Conservation (phyloP, 306 rosid species). For the Glycyrrhiza uralensis region DNA sequence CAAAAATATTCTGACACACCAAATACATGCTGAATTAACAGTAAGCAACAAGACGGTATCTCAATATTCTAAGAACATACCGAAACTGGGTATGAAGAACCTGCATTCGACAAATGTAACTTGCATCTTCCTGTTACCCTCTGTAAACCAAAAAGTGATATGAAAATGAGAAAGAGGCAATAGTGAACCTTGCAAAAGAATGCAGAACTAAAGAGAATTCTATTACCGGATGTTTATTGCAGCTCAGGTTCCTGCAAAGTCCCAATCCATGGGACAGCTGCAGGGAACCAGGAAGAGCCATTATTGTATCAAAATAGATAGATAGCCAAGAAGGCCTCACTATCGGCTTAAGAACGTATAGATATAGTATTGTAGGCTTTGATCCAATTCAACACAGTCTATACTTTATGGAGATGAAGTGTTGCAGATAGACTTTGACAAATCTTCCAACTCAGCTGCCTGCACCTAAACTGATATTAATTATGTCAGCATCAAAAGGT, state of each 20-base stretch:
- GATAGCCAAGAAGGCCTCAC: constrained; percentile 28
- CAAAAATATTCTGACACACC: background rate
- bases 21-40: background rate
- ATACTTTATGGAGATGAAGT: background rate
- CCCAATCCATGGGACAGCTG: constrained; percentile 72
- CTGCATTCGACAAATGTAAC: constrained; percentile 30
- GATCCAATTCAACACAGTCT: constrained; percentile 6
- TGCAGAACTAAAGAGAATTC: background rate
- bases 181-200: background rate
- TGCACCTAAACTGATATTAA: constrained; percentile 26
- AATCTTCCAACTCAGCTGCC: constrained; percentile 31
- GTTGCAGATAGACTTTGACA: constrained; percentile 23
- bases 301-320: constrained; percentile 29
- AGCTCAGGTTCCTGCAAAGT: constrained; percentile 58
- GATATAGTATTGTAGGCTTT: constrained; percentile 16
- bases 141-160: constrained; percentile 45
- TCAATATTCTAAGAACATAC: constrained; percentile 36
- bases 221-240: constrained; percentile 50
- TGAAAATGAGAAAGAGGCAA: background rate
- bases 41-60: background rate
- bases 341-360: constrained; percentile 24
- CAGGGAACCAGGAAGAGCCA: constrained; percentile 86
- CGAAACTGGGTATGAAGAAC: constrained; percentile 41
- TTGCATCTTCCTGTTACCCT: constrained; percentile 36
- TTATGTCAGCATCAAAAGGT: constrained; percentile 16